These are phyloP conservation scores for Tephrocybe sp. DNA, from an alignment of 768 basidiomycete genomes.

Conservation along the genomic window DNA sequence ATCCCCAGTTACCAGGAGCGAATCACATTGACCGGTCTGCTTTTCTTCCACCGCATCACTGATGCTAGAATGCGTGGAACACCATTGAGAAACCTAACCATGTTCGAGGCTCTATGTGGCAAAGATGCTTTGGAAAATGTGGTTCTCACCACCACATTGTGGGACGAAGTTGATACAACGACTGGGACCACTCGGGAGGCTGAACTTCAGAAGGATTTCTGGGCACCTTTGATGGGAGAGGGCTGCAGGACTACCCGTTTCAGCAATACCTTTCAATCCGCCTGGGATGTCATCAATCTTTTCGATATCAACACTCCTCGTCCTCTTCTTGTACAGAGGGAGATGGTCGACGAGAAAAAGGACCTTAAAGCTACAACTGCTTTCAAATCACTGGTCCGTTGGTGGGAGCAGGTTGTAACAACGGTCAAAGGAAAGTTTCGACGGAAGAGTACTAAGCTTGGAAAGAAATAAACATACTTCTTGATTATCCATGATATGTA, in stretches of 20 bases:
- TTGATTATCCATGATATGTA: too few relatives aligned
- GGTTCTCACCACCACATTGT: constrained; percentile 48
- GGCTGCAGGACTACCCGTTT: constrained; percentile 38
- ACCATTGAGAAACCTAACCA: constrained; percentile 39
- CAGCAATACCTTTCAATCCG: constrained; percentile 29
- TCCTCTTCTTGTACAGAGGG: constrained; percentile 21
- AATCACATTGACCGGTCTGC: constrained; percentile 34
- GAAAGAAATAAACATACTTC: too few relatives aligned
- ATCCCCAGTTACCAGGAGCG: constrained; percentile 22
- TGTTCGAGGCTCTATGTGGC: constrained; percentile 50
- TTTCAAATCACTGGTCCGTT: constrained; percentile 6
- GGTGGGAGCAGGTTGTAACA: constrained; percentile 7
- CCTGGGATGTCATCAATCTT: constrained; percentile 34
- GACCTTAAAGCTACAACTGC: constrained; percentile 12
- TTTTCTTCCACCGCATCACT: constrained; percentile 44
- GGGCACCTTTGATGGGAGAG: constrained; percentile 39
- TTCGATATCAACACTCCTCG: constrained; percentile 19
- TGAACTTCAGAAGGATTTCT: constrained; percentile 39
- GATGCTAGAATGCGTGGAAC: constrained; percentile 39
- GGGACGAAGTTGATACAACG: constrained; percentile 34
- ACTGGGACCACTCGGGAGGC: constrained; percentile 34
- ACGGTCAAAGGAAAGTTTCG: constrained; percentile 3
- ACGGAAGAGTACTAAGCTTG: not conserved
- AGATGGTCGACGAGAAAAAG: constrained; percentile 23
- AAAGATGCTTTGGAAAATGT: constrained; percentile 40